phyloP scores from a whole-genome alignment of 75 land plant species.

The Cunninghamia lanceolata region DNA sequence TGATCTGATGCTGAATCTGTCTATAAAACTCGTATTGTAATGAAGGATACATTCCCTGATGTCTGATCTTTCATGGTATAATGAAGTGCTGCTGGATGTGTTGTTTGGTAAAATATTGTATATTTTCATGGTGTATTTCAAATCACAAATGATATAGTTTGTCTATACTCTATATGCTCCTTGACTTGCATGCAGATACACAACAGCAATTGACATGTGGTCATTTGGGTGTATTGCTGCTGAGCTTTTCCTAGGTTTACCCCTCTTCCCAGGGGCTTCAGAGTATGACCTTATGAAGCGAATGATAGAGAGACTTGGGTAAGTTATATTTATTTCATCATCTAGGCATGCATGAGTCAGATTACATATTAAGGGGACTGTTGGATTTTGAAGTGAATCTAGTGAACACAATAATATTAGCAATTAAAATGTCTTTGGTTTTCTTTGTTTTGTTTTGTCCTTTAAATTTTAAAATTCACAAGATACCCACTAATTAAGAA shows the following conservation, averaged over 20 bases:
- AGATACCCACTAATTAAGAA: neutral
- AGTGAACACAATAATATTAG: neutral
- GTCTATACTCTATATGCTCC: neutral
- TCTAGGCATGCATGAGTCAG: neutral
- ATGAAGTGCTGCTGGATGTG: neutral
- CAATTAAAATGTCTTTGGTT: neutral
- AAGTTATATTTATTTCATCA: constrained; percentile 1
- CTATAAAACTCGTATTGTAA: neutral
- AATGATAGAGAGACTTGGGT: constrained; percentile 34
- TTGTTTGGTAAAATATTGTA: neutral
- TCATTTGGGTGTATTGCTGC: constrained; percentile 46
- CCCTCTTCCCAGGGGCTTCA: constrained; percentile 35
- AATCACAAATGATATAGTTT: neutral
- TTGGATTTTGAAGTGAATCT: neutral
- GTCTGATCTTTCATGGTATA: neutral
- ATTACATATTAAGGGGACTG: neutral
- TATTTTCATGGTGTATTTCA: neutral
- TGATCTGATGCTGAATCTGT: neutral
- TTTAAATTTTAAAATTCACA: neutral
- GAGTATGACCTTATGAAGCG: constrained; percentile 32
- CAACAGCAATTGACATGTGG: constrained; percentile 50
- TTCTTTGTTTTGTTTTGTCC: neutral
- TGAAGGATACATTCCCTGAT: neutral
- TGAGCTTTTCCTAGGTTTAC: constrained; percentile 37
- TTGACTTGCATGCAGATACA: constrained; percentile 17